Percentiles rank a stretch among this genome's conserved stretches.
phyloP scores from a whole-genome alignment of 441 rosid genomes.

The Sinapis alba region DNA sequence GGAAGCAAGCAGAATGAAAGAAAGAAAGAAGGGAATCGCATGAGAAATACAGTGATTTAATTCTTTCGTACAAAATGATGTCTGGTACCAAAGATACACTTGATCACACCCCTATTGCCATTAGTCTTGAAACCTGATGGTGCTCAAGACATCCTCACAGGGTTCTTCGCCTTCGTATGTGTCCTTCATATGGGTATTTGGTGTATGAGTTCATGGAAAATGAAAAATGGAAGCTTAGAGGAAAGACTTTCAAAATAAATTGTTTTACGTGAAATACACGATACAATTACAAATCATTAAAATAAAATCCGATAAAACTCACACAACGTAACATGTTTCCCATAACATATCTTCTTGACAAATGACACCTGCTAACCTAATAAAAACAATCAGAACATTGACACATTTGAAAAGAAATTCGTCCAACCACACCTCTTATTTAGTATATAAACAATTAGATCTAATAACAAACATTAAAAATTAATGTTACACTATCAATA shows the following conservation, averaged over 20 bases:
- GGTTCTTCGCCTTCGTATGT: neutral
- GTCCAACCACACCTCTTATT: too few relatives aligned
- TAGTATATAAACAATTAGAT: too few relatives aligned
- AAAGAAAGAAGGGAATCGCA: neutral
- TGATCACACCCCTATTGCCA: neutral
- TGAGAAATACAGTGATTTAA: neutral
- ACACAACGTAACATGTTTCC: too few relatives aligned
- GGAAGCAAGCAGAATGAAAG: neutral
- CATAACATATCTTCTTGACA: neutral
- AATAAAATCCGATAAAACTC: neutral
- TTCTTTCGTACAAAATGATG: neutral
- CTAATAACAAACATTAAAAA: too few relatives aligned
- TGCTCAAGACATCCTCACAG: neutral
- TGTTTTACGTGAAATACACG: neutral
- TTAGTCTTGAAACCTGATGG: neutral
- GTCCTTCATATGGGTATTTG: neutral
- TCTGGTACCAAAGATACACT: neutral
- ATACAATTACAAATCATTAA: neutral
- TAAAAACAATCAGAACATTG: neutral
- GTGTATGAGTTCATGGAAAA: neutral
- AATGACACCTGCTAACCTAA: neutral
- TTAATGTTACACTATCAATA: too few relatives aligned
- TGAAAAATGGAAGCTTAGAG: neutral
- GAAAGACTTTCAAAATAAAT: neutral
- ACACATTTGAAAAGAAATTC: neutral